Percentiles rank a stretch among this genome's conserved stretches.
phyloP scores from a whole-genome alignment of 108 stramenopile species.

The Nitzschia sp. region DNA sequence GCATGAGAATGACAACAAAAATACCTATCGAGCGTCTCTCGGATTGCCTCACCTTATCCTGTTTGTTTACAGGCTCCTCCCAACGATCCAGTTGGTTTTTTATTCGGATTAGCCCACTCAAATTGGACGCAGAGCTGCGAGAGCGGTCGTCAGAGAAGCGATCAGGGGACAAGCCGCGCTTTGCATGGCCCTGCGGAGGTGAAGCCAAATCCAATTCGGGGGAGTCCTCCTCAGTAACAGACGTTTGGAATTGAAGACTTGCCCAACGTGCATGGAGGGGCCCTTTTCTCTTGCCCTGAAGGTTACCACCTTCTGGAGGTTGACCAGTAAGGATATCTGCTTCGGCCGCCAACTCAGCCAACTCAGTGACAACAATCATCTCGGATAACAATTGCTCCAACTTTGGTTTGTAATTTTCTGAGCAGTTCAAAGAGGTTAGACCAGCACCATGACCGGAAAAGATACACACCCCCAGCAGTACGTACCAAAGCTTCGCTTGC shows the following conservation, averaged over 20 bases:
- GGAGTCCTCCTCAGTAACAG: neutral
- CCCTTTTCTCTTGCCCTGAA: neutral
- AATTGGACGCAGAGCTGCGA: neutral
- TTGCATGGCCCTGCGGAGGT: neutral
- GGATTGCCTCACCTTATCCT: constrained; percentile 37
- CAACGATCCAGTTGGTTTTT: constrained; percentile 65
- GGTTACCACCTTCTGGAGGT: neutral
- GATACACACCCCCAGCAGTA: constrained; percentile 1
- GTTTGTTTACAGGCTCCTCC: constrained; percentile 73
- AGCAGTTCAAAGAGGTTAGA: neutral
- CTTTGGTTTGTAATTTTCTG: constrained; percentile 46
- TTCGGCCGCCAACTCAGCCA: constrained; percentile 61
- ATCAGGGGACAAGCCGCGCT: neutral
- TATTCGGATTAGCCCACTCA: constrained; percentile 30
- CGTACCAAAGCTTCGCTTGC: constrained; percentile 46
- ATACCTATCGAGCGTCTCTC: neutral
- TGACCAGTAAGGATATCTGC: constrained; percentile 19
- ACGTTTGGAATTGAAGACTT: constrained; percentile 3
- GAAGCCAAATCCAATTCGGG: neutral
- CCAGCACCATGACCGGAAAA: constrained; percentile 28
- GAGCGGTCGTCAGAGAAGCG: neutral
- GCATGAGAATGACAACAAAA: too few species aligned
- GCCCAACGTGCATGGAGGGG: constrained; percentile 9
- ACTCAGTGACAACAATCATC: constrained; percentile 56
- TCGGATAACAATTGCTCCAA: constrained; percentile 51